These are phyloP conservation scores for Aureobasidium sp. DNA, from an alignment of 2,329 filamentous ascomycete species.

Conservation along the genomic window DNA sequence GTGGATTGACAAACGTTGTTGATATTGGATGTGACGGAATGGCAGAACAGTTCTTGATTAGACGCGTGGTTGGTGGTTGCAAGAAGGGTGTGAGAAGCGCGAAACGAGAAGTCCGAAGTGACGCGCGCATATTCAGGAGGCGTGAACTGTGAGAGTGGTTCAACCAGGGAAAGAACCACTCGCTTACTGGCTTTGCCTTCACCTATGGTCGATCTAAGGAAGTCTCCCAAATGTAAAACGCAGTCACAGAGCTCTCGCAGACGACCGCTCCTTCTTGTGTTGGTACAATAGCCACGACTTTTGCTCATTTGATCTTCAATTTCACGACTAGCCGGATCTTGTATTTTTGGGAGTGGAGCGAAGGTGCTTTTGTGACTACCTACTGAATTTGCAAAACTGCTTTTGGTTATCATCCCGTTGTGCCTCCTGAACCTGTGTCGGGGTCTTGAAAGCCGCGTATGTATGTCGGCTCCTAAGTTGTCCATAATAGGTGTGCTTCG, in stretches of 20 bases:
- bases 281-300: background rate
- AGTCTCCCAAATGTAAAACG: background rate
- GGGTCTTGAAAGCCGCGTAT: background rate
- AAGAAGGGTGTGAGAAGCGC: background rate
- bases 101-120: background rate
- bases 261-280: background rate
- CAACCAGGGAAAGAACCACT: background rate
- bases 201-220: background rate
- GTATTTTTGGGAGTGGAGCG: background rate
- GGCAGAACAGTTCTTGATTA: background rate
- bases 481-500: background rate
- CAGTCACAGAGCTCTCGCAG: background rate
- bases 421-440: background rate
- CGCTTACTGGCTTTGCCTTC: background rate
- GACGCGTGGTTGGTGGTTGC: background rate
- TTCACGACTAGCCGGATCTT: background rate
- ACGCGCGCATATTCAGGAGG: background rate
- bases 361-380: conserved; percentile 1
- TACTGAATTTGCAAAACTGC: background rate
- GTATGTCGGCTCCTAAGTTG: too few species aligned
- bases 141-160: background rate
- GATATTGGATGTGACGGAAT: background rate
- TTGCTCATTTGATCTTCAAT: background rate
- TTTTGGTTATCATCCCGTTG: background rate
- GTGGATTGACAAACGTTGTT: background rate